Base-by-base conservation (phyloP, 495 filamentous ascomycete species). In the Staphylotrichum tortipilum region DNA sequence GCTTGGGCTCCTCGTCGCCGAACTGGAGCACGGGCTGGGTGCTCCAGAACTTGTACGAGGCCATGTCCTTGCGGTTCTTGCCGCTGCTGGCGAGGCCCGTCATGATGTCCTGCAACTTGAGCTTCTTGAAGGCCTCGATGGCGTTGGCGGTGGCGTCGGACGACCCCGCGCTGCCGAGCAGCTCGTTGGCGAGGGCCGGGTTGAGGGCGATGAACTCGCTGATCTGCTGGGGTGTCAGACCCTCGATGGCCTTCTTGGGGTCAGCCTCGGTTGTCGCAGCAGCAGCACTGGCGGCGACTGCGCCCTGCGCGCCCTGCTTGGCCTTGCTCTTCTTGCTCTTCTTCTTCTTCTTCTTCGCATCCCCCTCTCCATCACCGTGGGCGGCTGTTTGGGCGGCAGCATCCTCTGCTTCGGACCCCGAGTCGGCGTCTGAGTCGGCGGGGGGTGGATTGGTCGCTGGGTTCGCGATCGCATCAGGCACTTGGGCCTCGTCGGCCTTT, bases 31-130 rank as follows among this genome's bases (percentile, higher is more conserved):
- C 92, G 0, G 92, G 92, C 64, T 98, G 92, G 29, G 92, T 97
- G 63, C 86, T 81, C 92, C 92, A 98, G 68, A 98, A 98, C 67
- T 94, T 95, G 76, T 96, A 95, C 26, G 83, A 83, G 4, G 80
- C 90, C 88, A 95, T 95, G 56, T 96, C 91, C 68, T 94, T 95
- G 55, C 81, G 79, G 58, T 94, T 94, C 75, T 94, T 94, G 4
- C 84, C 86, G 33, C 80, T 80, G 4, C 71, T 65, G 11, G 79
- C 75, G 52, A 94, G 69, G 6, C 90, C 90, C 1, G 90, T 94
- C 69, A 95, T 70, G 53, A 95, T 71, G 41, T 95, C 86, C 45
- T 82, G 75, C 11, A 94, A 68, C 50, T 81, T 83, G 63, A 95
- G 71, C 46, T 83, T 80, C 62, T 79, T 80, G 57, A 96, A 67